Conservation (phyloP, 2,329 filamentous ascomycete species). For the Ustulina deusta region DNA sequence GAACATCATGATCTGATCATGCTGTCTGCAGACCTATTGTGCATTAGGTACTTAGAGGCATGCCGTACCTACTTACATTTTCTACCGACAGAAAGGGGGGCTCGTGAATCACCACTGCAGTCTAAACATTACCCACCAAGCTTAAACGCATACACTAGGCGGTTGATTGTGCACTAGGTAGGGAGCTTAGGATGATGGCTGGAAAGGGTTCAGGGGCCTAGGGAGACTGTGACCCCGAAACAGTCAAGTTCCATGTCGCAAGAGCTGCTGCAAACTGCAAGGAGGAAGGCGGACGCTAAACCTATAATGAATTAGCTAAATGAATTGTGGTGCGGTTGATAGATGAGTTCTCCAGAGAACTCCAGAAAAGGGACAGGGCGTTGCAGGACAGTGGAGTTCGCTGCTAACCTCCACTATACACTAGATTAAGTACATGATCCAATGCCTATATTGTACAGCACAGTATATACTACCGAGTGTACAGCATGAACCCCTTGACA, state of each 20-base stretch:
- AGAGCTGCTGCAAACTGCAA: slow-evolving; percentile 32
- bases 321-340: slow-evolving; percentile 24
- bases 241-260: slow-evolving; percentile 31
- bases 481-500: too few species aligned
- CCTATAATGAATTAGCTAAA: slow-evolving; percentile 24
- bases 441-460: too few species aligned
- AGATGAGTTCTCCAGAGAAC: slow-evolving; percentile 14
- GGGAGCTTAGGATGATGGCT: slow-evolving; percentile 22
- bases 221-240: slow-evolving; percentile 18
- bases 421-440: too few species aligned
- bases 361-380: slow-evolving; percentile 23
- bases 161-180: not conserved
- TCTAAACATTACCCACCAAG: not conserved
- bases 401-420: too few species aligned
- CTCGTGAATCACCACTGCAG: not conserved
- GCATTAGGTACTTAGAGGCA: too few species aligned
- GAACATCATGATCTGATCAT: not conserved
- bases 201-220: slow-evolving; percentile 26
- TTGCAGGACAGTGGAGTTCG: not conserved
- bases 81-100: not conserved
- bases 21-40: not conserved
- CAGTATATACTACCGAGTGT: too few species aligned
- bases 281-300: slow-evolving; percentile 23
- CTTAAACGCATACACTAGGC: not conserved
- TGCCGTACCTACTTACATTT: not conserved